Base-by-base conservation (phyloP, 805 yeast species). In the Schizosaccharomyces lindneri region DNA sequence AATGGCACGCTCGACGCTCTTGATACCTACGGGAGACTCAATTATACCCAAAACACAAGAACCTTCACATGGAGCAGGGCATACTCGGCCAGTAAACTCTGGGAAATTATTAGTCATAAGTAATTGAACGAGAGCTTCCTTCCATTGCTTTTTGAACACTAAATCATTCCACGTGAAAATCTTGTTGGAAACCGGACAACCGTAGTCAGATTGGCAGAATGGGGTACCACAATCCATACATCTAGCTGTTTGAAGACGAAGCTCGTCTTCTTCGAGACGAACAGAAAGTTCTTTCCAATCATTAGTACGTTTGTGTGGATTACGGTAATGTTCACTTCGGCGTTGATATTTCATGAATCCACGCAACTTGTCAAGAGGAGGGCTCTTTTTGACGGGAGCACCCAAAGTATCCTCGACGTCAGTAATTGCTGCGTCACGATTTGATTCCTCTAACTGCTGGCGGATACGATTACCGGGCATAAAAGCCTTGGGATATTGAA, bases 201-300 rank as follows among this genome's bases (percentile, higher is more conserved):
- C 98, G 55, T 95, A 85, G 73, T 90, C 97, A 59, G 95, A 84
- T 70, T 90, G 94, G 78, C 98, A 90, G 81, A 90, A 90, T 63
- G 98, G 98, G 68, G 93, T 94, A 77, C 98, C 98, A 78, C 98
- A 90, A 74, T 90, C 97, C 95, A 93, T 90, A 79, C 98, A 90
- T 73, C 98, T 82, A 17, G 97, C 96, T 63, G 97, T 86, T 76
- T 90, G 97, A 71, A 79, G 80, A 71, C 82, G 80, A 69, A 90
- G 83, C 66, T 93, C 97, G 61, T 85, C 88, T 73, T 86, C 85
- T 63, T 87, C 76, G 67, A 90, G 77, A 62, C 95, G 81, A 15
- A 81, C 74, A 13, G 94, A 82, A 71, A 90, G 78, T 74, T 90
- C 97, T 65, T 84, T 80, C 97, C 97, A 93, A 73, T 93, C 97